Evolutionary conservation across 2,329 filamentous ascomycete genomes (phyloP), one percentile per base, ranked within the genome.

Genomic region (Cadophora malorum): DNA sequence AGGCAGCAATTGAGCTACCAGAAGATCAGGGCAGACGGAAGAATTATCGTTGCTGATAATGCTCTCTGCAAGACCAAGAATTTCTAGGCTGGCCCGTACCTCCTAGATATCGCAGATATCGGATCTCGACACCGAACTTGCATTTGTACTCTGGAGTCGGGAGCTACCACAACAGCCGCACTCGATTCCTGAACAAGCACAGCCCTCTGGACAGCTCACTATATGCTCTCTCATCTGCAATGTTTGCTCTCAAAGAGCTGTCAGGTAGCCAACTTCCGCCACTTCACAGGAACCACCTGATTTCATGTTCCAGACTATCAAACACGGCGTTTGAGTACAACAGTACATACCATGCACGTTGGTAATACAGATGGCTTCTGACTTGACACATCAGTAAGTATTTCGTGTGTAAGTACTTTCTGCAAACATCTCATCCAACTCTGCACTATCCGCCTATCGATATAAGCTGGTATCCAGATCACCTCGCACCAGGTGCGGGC

Each of bases 401-500:
- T 38, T 60, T n/a, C 38, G 33, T 21, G 25, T 58, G 56, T 53
- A 10, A 38, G 28, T 49, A 28, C 23, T n/a, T 25, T 16, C 21
- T 28, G 45, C 60, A 67, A 67, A 60, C 52, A 60, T 45, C 4
- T 16, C 8, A n/a, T 12, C 19, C n/a, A 21, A 4, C 45, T 19
- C 2, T 19, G 3, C 35, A 12, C 1, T 31, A 28, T 28, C 31
- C 28, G 7, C 31, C 49, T 58, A 33, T 55, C 58, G 38, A 59
- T 61, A 47, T 35, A 28, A 25, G 16, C 31, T 23, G 28, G 28
- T 16, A 10, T 8, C 33, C 10, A 58, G n/a, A 47, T 50, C 64
- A 52, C 63, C 38, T 62, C 52, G 58, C 63, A 56, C 28, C 50
- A n/a, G 19, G 41, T 63, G 59, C 52, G 64, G 63, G 53, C 53